Base-by-base conservation (phyloP, 1,284 basidiomycete genomes). In the Athelia psychrophila region DNA sequence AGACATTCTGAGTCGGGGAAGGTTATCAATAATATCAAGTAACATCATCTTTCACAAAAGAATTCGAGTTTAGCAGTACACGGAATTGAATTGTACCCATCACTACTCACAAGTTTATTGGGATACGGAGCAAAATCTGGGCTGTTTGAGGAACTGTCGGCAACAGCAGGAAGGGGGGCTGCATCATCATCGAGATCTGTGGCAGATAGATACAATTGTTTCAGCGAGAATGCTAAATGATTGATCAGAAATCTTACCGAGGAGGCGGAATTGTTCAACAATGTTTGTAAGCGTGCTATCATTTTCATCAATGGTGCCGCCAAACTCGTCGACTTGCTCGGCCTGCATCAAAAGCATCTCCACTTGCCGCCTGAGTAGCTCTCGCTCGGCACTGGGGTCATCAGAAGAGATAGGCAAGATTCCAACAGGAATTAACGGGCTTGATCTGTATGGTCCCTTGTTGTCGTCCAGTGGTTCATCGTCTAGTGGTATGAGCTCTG, bases 21-120 rank as follows among this genome's bases (percentile, higher is more conserved):
- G 23, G 33, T 57, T 57, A 24, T 55, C 56, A 30, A 57, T 32
- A 0, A 57, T 44, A 27, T 57, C 54, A 15, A 54, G 44, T 13
- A 56, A 46, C 55, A 54, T 54, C 3, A 44, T n/a, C 30, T 49
- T 30, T 40, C 19, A 15, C 13, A 25, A 48, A 13, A 50, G 51
- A 36, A 36, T 22, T 32, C 19, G 16, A 50, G 9, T 13, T 10
- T 8, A 35, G 32, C 24, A n/a, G 22, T 33, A 51, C 13, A 25
- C 33, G 10, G 33, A 35, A n/a, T 24, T 27, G 18, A 44, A 18
- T 6, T 19, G 27, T n/a, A n/a, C n/a, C n/a, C n/a, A n/a, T n/a
- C n/a, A 15, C 10, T 10, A 42, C 52, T 48, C 42, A 54, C 54
- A 15, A 25, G 30, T 54, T 51, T 53, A 18, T 50, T 56, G 22